Conservation (phyloP, 129 eudicot species). For the Logfia minima region DNA sequence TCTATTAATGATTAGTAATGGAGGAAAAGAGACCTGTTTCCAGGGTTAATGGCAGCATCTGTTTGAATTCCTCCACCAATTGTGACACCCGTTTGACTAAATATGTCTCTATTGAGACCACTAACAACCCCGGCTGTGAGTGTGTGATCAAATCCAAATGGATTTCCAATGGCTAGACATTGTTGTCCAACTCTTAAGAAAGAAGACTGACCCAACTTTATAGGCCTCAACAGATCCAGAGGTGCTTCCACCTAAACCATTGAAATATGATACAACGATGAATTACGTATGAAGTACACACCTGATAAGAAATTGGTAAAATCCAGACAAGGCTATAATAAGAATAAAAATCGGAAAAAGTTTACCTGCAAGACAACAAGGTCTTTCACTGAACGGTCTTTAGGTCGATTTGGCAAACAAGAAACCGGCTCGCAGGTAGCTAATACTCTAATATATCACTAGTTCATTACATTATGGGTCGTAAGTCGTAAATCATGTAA, state of each 20-base stretch:
- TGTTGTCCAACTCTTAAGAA: constrained; percentile 89
- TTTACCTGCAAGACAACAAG: constrained; percentile 94
- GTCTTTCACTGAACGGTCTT: constrained; percentile 91
- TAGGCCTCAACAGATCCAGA: constrained; percentile 73
- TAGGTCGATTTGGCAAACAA: constrained; percentile 11
- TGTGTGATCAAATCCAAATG: constrained; percentile 99
- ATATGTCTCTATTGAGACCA: constrained; percentile 91
- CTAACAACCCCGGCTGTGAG: constrained; percentile 96
- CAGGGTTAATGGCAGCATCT: constrained; percentile 99
- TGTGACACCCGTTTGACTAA: constrained; percentile 97
- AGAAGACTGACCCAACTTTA: constrained; percentile 76
- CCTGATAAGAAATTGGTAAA: not conserved
- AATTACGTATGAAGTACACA: not conserved
- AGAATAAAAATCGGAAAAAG: not conserved
- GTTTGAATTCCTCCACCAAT: constrained; percentile 99
- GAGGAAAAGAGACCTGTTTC: constrained; percentile 60
- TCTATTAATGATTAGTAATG: not conserved
- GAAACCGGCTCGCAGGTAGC: constrained; percentile 35
- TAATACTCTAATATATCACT: not conserved
- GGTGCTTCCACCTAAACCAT: constrained; percentile 76
- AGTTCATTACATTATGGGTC: not conserved
- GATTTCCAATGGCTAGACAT: constrained; percentile 97
- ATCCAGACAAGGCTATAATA: not conserved
- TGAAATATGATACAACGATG: not conserved
- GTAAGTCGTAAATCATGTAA: not conserved